Evolutionary conservation across 169 alveolate species (phyloP).

Genomic region (Cryptosporidium baileyi): DNA sequence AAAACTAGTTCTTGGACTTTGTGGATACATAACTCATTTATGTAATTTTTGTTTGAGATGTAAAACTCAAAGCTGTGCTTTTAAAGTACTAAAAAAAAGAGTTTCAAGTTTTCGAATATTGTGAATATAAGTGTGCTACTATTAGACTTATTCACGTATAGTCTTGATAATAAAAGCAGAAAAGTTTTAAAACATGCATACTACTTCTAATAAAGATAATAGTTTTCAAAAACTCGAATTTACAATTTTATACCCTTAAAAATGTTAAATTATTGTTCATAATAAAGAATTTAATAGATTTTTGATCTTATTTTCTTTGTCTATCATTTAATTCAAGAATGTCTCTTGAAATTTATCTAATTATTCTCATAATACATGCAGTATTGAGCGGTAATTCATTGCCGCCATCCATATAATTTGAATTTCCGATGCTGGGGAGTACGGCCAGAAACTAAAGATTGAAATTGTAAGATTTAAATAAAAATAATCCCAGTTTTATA

Average conservation of each 20-base stretch:
- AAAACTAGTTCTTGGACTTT: conserved; percentile 49
- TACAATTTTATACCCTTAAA: too few species aligned
- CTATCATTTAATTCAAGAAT: too few species aligned
- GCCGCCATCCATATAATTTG: conserved; percentile 53
- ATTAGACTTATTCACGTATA: conserved; percentile 48
- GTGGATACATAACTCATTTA: conserved; percentile 55
- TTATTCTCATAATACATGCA: conserved; percentile 46
- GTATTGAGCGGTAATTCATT: neutral
- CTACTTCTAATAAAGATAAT: neutral
- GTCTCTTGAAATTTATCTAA: too few species aligned
- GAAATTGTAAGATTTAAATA: neutral
- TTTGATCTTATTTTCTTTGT: too few species aligned
- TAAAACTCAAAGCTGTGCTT: too few species aligned
- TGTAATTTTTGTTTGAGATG: too few species aligned
- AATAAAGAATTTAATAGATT: too few species aligned
- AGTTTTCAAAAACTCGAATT: too few species aligned
- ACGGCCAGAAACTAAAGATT: too few species aligned
- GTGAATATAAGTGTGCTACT: conserved; percentile 27
- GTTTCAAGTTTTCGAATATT: neutral
- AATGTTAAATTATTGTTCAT: too few species aligned
- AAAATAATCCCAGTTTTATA: neutral
- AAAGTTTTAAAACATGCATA: neutral
- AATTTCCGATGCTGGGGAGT: too few species aligned
- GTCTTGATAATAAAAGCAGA: neutral
- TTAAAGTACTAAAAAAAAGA: neutral